These are phyloP conservation scores for Tulasnella sp. DNA, from an alignment of 768 basidiomycete species.

Conservation along the genomic window DNA sequence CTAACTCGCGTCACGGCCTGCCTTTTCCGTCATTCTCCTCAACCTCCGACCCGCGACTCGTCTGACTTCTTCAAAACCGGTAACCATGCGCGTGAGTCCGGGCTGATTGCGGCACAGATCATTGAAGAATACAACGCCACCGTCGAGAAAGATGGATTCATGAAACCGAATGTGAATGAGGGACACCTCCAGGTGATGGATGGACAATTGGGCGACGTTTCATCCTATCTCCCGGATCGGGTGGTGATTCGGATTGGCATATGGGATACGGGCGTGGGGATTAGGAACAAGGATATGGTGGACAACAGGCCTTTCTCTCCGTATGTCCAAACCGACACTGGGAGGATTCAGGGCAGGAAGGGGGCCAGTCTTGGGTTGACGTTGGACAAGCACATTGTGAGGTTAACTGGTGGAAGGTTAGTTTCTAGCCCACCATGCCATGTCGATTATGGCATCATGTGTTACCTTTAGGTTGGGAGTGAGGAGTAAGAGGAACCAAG, in stretches of 20 bases:
- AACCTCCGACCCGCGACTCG: no score
- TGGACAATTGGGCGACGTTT: conserved; percentile 1
- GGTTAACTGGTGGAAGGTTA: conserved; percentile 48
- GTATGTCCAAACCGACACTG: conserved; percentile 19
- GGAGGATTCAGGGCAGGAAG: conserved; percentile 30
- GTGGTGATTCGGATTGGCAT: conserved; percentile 18
- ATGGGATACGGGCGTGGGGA: conserved; percentile 17
- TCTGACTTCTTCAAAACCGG: no score
- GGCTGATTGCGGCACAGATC: not conserved
- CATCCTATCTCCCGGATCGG: no score
- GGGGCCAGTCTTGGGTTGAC: conserved; percentile 64
- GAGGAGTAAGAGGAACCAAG: conserved; percentile 33
- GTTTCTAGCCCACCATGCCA: not conserved
- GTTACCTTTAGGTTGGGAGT: conserved; percentile 37
- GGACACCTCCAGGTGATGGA: not conserved
- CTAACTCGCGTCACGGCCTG: not conserved
- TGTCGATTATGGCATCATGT: not conserved
- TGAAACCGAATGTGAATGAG: not conserved
- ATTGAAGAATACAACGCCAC: not conserved
- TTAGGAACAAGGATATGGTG: conserved; percentile 16
- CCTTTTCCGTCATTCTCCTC: no score
- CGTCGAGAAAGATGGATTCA: not conserved
- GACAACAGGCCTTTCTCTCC: conserved; percentile 18
- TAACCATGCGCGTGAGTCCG: not conserved
- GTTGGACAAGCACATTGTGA: conserved; percentile 68